A percentile compares a stretch with the other conserved stretches of the same genome.
phyloP scores from a whole-genome alignment of 805 yeast species.

The Metschnikowia reukaufii region DNA sequence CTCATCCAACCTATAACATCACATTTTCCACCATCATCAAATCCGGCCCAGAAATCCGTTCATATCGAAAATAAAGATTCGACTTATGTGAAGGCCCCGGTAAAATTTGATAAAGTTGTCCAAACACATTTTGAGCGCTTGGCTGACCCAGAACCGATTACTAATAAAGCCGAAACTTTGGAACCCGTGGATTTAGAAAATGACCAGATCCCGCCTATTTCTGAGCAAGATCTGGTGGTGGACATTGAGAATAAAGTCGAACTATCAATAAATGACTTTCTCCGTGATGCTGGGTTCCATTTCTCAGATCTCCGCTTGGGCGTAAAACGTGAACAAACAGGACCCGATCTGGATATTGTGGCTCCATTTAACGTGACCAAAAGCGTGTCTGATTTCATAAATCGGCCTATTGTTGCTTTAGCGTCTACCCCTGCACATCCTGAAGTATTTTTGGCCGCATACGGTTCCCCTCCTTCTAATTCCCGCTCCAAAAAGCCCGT shows the following conservation, averaged over 20 bases:
- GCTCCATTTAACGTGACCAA: constrained; percentile 14
- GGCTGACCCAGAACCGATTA: neutral
- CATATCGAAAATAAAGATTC: neutral
- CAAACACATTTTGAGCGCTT: constrained; percentile 21
- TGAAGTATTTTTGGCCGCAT: constrained; percentile 17
- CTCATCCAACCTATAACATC: constrained; percentile 2
- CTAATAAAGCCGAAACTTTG: neutral
- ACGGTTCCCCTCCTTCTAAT: constrained; percentile 7
- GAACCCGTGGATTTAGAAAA: neutral
- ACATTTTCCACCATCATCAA: neutral
- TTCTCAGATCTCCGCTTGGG: constrained; percentile 21
- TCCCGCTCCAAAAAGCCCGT: neutral
- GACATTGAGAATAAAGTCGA: constrained; percentile 2
- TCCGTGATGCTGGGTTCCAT: constrained; percentile 5
- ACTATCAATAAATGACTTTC: constrained; percentile 4
- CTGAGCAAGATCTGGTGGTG: neutral
- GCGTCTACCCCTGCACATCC: constrained; percentile 15
- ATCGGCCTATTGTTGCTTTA: constrained; percentile 14
- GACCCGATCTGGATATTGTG: constrained; percentile 1
- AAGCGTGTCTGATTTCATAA: constrained; percentile 9
- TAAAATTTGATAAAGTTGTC: constrained; percentile 24
- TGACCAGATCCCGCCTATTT: too few species aligned
- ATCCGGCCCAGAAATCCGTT: too few species aligned
- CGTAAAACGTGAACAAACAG: neutral
- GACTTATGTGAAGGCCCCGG: too few species aligned